Base-by-base conservation (phyloP, 768 basidiomycete species). In the Phanerochaete sordida region DNA sequence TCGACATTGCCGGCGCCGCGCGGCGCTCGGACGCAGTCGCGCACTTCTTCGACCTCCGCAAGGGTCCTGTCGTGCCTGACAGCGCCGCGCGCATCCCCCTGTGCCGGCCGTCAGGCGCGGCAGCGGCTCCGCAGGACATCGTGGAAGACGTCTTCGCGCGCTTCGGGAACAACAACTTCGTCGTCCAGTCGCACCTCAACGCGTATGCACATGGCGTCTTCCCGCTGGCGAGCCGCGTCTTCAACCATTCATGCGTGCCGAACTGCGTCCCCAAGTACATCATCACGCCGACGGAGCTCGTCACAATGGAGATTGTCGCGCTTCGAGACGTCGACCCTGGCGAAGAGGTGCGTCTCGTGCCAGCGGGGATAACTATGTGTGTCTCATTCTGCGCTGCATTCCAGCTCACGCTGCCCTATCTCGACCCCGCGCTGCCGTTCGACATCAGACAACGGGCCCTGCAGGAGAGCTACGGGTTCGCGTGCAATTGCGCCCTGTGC, bases 121-220 rank as follows among this genome's bases (percentile, higher is more conserved):
- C 45, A 9, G 23, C 30, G 27, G 48, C 19, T 23, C 37, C 49
- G 9, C 28, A 21, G 30, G 45, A 51, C 21, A 26, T 53, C 65
- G 52, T 67, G 47, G 53, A 66, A 2, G 71, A 71, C 0, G 56
- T 89, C 1, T 85, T 83, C 67, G 65, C 76, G 5, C 83, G 88
- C 47, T 92, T 89, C 64, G 83, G 83, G 44, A 93, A 91, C 75
- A 93, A 93, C 71, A 91, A 93, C 66, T 93, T 91, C 70, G 79
- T 84, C 11, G 74, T 93, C 24, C 87, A 91, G 66, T 87, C 86
- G 2, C 88, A 91, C 75, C 74, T 92, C 43, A 82, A 74, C 16
- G 80, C 86, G 1, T 75, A 87, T 66, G 91, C 83, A 0, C 86
- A 91, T 73, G 91, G 89, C 0, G 76, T 91, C 37, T 92, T 90